Evolutionary conservation across 352 stramenopile species (phyloP).

Genomic region (Pythium sukuiense): DNA sequence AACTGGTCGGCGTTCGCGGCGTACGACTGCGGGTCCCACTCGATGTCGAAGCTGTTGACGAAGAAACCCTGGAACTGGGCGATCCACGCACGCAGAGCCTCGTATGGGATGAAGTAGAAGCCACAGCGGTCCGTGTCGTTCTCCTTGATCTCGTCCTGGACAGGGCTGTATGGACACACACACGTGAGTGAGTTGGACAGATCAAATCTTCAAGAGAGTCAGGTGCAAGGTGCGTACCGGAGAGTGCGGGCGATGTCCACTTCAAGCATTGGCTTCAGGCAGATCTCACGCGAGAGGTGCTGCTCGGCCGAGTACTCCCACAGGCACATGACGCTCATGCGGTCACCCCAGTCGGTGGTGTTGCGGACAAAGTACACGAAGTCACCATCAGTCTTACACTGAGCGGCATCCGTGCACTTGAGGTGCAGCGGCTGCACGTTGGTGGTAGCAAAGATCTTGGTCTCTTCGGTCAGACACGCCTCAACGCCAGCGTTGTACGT

Average conservation of each 20-base stretch:
- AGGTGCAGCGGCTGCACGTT: constrained; percentile 76
- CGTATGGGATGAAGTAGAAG: constrained; percentile 86
- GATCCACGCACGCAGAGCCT: constrained; percentile 72
- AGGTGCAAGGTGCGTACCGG: constrained; percentile 19
- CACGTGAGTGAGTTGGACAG: not conserved
- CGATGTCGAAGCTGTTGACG: constrained; percentile 79
- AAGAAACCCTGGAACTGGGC: constrained; percentile 81
- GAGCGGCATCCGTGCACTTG: constrained; percentile 51
- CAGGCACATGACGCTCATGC: constrained; percentile 82
- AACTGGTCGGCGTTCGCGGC: constrained; percentile 52
- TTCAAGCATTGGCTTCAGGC: constrained; percentile 76
- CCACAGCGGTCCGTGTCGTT: constrained; percentile 78
- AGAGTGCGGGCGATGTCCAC: constrained; percentile 62
- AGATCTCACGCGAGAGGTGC: constrained; percentile 53
- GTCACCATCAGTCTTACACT: constrained; percentile 59
- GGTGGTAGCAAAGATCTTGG: constrained; percentile 61
- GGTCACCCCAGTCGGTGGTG: constrained; percentile 78
- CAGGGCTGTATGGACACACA: constrained; percentile 29
- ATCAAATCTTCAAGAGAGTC: not conserved
- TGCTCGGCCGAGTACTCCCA: constrained; percentile 68
- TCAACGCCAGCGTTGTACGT: constrained; percentile 56
- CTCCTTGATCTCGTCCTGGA: constrained; percentile 57
- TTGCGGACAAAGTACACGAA: constrained; percentile 81
- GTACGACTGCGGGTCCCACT: constrained; percentile 73
- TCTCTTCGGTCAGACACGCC: constrained; percentile 63